A percentile compares a stretch with the other conserved stretches of the same genome.
These are phyloP conservation scores for Conoideocrella luteorostrata DNA, from an alignment of 2,329 filamentous ascomycete genomes.

Conservation along the genomic window DNA sequence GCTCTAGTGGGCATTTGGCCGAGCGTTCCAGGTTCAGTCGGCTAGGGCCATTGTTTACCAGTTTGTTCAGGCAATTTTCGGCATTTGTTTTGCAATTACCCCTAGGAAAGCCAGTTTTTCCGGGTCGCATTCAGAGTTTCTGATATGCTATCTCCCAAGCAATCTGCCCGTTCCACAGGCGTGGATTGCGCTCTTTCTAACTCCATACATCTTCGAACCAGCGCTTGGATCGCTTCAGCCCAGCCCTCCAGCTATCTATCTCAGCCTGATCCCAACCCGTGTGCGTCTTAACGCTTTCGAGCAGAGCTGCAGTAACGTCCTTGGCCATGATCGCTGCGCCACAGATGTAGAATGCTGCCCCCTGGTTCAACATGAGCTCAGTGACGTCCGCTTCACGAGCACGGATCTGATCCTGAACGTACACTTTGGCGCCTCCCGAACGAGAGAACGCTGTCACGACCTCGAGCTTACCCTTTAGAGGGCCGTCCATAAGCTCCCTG, in stretches of 20 bases:
- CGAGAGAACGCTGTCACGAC: constrained; percentile 25
- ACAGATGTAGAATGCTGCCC: constrained; percentile 35
- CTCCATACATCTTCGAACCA: constrained; percentile 51
- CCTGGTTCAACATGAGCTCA: constrained; percentile 22
- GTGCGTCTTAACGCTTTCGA: constrained; percentile 24
- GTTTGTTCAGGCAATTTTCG: too few species aligned
- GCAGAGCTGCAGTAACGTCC: constrained; percentile 33
- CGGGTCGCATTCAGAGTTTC: too few species aligned
- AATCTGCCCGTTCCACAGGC: too few species aligned
- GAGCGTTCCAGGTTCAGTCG: too few species aligned
- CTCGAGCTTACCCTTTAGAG: constrained; percentile 4
- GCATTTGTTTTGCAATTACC: too few species aligned
- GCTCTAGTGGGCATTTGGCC: too few species aligned
- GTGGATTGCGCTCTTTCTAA: too few species aligned
- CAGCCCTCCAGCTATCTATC: constrained; percentile 38
- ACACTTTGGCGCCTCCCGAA: constrained; percentile 27
- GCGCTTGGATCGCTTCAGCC: constrained; percentile 41
- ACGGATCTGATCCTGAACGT: constrained; percentile 21
- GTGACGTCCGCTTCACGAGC: constrained; percentile 2
- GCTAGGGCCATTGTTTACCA: too few species aligned
- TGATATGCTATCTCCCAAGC: too few species aligned
- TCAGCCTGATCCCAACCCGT: constrained; percentile 33
- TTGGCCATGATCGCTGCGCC: constrained; percentile 35
- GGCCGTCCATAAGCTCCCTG: neutral
- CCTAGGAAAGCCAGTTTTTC: too few species aligned